Conservation (phyloP, 306 rosid species). For the Quercus ilex region DNA sequence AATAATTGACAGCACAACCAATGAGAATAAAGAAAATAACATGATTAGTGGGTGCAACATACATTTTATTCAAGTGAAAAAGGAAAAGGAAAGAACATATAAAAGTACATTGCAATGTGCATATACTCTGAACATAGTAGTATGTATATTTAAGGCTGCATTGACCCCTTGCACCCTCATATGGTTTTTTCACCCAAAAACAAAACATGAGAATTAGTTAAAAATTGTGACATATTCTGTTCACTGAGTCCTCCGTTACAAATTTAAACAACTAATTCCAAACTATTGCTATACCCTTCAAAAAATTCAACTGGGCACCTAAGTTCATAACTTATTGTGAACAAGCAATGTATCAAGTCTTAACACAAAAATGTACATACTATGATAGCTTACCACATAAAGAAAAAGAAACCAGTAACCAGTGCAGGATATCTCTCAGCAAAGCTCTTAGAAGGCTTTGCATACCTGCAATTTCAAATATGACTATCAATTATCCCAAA, state of each 20-base stretch:
- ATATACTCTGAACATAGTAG: not conserved
- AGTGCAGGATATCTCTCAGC: slow-evolving; percentile 60
- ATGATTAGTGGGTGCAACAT: too few relatives aligned
- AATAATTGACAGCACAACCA: not conserved
- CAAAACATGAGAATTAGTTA: not conserved
- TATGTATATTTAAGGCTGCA: not conserved
- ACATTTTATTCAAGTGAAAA: too few relatives aligned
- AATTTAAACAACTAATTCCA: not conserved
- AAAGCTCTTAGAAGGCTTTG: slow-evolving; percentile 41
- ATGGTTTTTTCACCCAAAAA: not conserved
- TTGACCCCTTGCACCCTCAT: not conserved
- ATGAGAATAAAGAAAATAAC: not conserved
- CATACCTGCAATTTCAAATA: slow-evolving; percentile 28
- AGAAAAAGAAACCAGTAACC: slow-evolving; percentile 87
- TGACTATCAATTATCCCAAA: not conserved
- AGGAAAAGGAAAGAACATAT: too few relatives aligned
- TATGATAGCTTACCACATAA: slow-evolving; percentile 61
- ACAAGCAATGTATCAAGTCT: not conserved
- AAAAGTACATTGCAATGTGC: not conserved
- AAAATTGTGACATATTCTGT: not conserved
- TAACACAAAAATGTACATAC: not conserved
- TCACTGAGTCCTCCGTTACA: not conserved
- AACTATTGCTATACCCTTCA: not conserved
- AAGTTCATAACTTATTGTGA: not conserved
- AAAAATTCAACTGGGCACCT: not conserved